A percentile compares a stretch with the other conserved stretches of the same genome.
phyloP scores from a whole-genome alignment of 768 basidiomycete species.

The Trametes gibbosa region DNA sequence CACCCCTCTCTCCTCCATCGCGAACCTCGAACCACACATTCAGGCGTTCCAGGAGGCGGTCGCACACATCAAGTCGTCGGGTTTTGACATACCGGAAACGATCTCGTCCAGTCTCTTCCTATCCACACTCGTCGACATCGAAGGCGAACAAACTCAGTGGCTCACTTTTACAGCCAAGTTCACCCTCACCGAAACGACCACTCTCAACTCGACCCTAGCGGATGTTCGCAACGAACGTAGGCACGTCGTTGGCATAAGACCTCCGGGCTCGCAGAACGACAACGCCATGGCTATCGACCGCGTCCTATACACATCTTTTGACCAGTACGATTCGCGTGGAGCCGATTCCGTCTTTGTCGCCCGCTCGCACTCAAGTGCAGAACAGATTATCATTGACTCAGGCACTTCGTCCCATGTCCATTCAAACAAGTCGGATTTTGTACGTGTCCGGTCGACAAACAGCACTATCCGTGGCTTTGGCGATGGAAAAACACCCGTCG shows the following conservation, averaged over 20 bases:
- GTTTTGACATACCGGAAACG: not conserved
- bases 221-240: slow-evolving; percentile 3
- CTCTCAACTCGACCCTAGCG: not conserved
- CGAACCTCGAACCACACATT: not conserved
- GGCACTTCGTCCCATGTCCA: slow-evolving; percentile 4
- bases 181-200: not conserved
- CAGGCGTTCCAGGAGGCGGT: slow-evolving; percentile 1
- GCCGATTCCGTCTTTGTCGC: not conserved
- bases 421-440: not conserved
- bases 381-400: not conserved
- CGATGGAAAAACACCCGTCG: not conserved
- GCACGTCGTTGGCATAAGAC: not conserved
- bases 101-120: not conserved
- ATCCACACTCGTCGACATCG: not conserved
- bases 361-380: not conserved
- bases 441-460: not conserved
- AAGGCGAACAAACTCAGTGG: not conserved
- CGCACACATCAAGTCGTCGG: not conserved
- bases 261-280: not conserved
- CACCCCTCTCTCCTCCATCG: not conserved
- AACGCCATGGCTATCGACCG: not conserved
- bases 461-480: slow-evolving; percentile 2
- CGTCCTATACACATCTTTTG: not conserved
- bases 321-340: not conserved
- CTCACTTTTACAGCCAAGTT: not conserved